Evolutionary conservation across 1,139 yeast genomes (phyloP).

Genomic region (Nakaseomyces bracarensis): DNA sequence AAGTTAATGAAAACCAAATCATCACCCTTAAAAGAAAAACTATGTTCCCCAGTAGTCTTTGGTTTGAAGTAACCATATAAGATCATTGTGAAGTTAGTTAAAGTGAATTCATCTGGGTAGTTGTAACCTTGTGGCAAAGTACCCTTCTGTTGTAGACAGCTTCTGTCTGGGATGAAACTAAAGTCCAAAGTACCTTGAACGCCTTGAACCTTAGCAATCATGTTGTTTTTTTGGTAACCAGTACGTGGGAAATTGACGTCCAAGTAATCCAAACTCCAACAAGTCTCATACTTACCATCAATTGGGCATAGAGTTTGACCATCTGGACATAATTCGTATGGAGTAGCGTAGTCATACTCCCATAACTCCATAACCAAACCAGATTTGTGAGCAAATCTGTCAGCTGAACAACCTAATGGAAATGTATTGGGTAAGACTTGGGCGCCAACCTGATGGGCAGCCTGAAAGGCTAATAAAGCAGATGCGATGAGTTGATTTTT

Average conservation of each 20-base stretch:
- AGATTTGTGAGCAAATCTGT: background rate
- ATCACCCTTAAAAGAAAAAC: background rate
- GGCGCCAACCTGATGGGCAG: background rate
- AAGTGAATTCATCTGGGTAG: background rate
- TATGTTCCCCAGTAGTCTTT: background rate
- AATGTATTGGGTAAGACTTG: background rate
- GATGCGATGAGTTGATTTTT: background rate
- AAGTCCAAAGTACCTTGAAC: background rate
- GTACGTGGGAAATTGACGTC: conserved; percentile 1
- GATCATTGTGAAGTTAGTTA: conserved; percentile 1
- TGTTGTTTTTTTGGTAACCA: background rate
- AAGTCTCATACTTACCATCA: background rate
- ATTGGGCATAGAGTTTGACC: background rate
- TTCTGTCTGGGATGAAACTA: background rate
- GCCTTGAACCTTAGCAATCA: background rate
- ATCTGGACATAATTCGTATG: background rate
- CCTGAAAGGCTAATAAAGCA: background rate
- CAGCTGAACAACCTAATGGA: conserved; percentile 2
- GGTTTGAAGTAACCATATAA: conserved; percentile 3
- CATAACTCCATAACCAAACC: conserved; percentile 1
- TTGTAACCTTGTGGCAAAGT: background rate
- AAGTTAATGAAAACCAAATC: background rate
- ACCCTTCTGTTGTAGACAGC: background rate
- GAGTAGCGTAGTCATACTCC: background rate
- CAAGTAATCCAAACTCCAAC: background rate